These are phyloP conservation scores for Nicotiana obtusifolia DNA, from an alignment of 257 asterid species.

Conservation along the genomic window DNA sequence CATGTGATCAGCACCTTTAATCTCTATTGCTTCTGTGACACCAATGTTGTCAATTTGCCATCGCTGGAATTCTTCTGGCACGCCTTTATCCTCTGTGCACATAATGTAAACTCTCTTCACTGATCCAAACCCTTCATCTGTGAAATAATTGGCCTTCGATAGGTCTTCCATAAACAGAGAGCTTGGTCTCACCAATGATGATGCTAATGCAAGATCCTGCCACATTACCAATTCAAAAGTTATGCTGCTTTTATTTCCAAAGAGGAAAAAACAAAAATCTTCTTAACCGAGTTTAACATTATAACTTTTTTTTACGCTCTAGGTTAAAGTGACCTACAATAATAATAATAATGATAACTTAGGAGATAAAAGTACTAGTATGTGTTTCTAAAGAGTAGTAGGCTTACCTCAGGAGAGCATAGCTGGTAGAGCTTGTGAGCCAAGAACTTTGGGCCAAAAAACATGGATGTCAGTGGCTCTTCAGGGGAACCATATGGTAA, in stretches of 20 bases:
- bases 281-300: too few species aligned
- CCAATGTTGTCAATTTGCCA: constrained; percentile 38
- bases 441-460: constrained; percentile 34
- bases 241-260: neutral
- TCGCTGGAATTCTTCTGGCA: constrained; percentile 31
- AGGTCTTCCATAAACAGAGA: constrained; percentile 34
- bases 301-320: too few species aligned
- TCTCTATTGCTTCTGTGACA: constrained; percentile 30
- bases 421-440: constrained; percentile 30
- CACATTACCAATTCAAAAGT: neutral
- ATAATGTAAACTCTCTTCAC: constrained; percentile 35
- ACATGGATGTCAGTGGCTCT: constrained; percentile 25
- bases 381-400: neutral
- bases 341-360: too few species aligned
- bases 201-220: constrained; percentile 49
- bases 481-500: constrained; percentile 30
- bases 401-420: constrained; percentile 37
- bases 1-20: constrained; percentile 48
- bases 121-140: constrained; percentile 38
- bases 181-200: constrained; percentile 33
- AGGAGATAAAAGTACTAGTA: neutral
- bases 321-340: too few species aligned
- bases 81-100: constrained; percentile 29
- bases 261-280: neutral
- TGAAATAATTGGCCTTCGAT: constrained; percentile 25